Evolutionary conservation across 768 basidiomycete genomes (phyloP), one percentile per base, ranked within the genome.

Genomic region (Phaeolepiota aurea): DNA sequence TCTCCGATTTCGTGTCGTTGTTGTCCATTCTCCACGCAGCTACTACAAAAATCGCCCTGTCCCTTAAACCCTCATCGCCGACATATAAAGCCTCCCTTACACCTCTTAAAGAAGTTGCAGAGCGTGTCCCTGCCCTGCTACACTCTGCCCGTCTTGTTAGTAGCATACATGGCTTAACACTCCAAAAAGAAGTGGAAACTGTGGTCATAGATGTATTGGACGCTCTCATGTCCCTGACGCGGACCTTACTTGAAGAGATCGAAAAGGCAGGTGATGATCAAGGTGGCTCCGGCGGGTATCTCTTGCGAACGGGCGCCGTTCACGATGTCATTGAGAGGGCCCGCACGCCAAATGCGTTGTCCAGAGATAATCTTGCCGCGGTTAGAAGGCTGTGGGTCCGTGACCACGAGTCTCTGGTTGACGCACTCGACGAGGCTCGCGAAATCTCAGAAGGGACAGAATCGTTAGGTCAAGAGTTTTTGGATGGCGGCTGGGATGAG

Each of bases 401-500:
- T 12, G 72, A 84, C 51, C 63, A 68, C 21, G 77, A 62, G 3
- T 70, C 79, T 31, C 56, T 89, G 37, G 67, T 72, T 16, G 86
- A 89, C 51, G 77, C 68, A 3, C 50, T 78, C 15, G 56, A 64
- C 2, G 86, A 89, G 48, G 58, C 83, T 10, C 59, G 61, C 20
- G 70, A 69, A 39, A 72, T 86, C 63, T 59, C 77, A 41, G 60
- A 69, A 20, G 57, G 69, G 19, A 61, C 53, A 9, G 54, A 57
- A 22, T 52, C 49, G 11, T 56, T 53, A 7, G 63, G 63, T 11
- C 56, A 59, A 32, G 61, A 64, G 2, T 54, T 48, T n/a, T 51
- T 57, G 38, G 67, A 71, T 41, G 74, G 77, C 52, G 82, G 79
- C 3, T 82, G 79, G 81, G 74, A 74, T 41, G 82, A 84, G 48